Evolutionary conservation across 225 moss, liverwort and hornwort species (phyloP), one percentile per base, ranked within the genome.

Genomic region (Antitrichia curtipendula): DNA sequence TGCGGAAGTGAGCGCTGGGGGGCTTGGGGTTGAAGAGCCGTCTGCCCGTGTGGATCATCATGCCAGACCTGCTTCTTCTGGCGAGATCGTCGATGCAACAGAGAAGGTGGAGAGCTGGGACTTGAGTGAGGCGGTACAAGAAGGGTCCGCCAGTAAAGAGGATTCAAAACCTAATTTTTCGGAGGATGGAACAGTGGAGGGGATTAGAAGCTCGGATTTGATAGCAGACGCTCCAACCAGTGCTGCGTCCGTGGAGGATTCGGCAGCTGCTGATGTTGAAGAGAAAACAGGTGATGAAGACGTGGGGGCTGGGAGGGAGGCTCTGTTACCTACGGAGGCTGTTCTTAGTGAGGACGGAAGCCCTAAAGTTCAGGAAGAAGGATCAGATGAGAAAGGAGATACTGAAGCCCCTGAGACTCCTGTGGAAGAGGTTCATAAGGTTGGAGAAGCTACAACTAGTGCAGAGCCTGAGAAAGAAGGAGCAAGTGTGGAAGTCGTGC

Each of bases 21-120:
- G 54, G 53, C 36, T 68, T 27, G 59, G n/a, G 16, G 65, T 47
- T 7, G 81, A 41, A 29, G 78, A 84, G 72, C 45, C 73, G 74
- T 52, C 84, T 23, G 65, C 74, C 45, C 71, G 78, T 49, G 82
- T 53, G 38, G 80, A 90, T 80, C 53, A 84, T 84, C 53, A 78
- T 41, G 58, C 78, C 20, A 73, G 71, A 47, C 19, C 80, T 74
- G 84, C 61, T 56, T 49, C 78, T 86, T 81, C 88, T 45, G 31
- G 29, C 29, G 85, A 82, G 84, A 64, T 88, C 22, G 84, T 89
- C 29, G 82, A 80, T 88, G 79, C 83, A 5, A 79, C 83, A 6
- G 86, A 91, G 88, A 91, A 91, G 88, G 91, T 91, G 83, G 88
- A 88, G 59, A 88, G 91, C 50, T 88, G 88, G 91, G 84, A 89